phyloP scores from a whole-genome alignment of 768 basidiomycete species.

The Suillus spraguei region DNA sequence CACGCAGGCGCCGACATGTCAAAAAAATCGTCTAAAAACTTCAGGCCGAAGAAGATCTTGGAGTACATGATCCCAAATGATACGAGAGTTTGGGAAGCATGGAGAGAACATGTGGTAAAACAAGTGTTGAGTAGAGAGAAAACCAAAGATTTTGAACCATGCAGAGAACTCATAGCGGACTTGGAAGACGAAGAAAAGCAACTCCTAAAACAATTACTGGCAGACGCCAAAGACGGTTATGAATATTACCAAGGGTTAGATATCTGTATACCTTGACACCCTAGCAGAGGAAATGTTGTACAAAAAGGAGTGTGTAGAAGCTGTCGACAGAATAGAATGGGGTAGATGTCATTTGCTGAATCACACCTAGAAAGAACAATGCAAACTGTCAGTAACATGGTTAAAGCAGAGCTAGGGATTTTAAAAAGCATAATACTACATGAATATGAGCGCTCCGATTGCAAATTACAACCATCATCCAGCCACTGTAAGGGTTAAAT shows the following conservation, averaged over 20 bases:
- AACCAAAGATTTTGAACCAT: not conserved
- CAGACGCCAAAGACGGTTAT: not conserved
- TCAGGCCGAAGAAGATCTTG: constrained; percentile 18
- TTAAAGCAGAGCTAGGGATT: not conserved
- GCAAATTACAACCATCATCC: constrained; percentile 19
- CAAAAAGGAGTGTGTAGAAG: not conserved
- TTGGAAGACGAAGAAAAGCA: constrained; percentile 2
- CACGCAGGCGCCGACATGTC: not conserved
- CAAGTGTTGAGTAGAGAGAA: constrained; percentile 11
- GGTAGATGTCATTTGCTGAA: not conserved
- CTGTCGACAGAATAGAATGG: not conserved
- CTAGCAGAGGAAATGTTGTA: not conserved
- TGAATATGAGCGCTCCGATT: constrained; percentile 10
- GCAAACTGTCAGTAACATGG: not conserved
- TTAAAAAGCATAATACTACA: not conserved
- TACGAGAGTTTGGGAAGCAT: constrained; percentile 23
- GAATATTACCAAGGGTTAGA: not conserved
- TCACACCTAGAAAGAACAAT: not conserved
- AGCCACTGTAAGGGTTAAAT: constrained; percentile 6
- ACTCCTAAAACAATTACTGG: not conserved
- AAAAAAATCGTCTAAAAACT: not conserved
- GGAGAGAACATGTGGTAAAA: constrained; percentile 22
- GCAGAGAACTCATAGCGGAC: not conserved
- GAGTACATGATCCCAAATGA: constrained; percentile 22
- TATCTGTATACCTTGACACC: not conserved